Conservation (phyloP, 164 flowering plant species). For the Vitis amurensis region DNA sequence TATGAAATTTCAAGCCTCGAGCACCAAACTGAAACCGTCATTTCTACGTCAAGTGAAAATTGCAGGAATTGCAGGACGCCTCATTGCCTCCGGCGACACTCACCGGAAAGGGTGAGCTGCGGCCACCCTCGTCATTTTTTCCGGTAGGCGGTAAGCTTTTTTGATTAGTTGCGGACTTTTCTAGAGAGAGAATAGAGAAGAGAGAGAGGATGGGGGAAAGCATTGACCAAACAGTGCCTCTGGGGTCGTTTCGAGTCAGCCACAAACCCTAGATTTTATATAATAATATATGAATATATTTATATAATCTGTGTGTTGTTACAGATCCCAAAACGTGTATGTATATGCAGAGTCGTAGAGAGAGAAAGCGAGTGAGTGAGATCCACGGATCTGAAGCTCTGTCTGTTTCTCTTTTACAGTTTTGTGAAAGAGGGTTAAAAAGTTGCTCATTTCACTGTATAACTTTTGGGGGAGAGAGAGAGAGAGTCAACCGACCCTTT, state of each 20-base stretch:
- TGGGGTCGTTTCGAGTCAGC: slow-evolving; percentile 15
- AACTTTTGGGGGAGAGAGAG: slow-evolving; percentile 4
- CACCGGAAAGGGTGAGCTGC: too few species aligned
- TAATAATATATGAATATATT: background rate
- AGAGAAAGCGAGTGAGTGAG: slow-evolving; percentile 1
- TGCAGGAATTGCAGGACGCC: too few species aligned
- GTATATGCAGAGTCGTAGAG: background rate
- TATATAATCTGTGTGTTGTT: background rate
- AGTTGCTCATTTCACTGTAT: background rate
- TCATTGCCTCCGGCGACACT: too few species aligned
- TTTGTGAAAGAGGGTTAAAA: background rate
- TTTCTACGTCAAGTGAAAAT: too few species aligned
- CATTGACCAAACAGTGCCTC: background rate
- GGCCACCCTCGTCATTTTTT: too few species aligned
- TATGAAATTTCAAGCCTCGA: too few species aligned
- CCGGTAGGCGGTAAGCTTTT: too few species aligned
- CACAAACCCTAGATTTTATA: slow-evolving; percentile 1
- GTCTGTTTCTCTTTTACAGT: background rate
- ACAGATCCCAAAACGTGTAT: slow-evolving; percentile 13
- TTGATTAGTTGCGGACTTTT: too few species aligned
- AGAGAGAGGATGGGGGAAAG: slow-evolving; percentile 2
- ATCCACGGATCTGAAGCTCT: slow-evolving; percentile 5
- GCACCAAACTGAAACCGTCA: too few species aligned
- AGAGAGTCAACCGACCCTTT: slow-evolving; percentile 65
- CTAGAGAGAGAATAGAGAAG: background rate